phyloP scores from a whole-genome alignment of 768 basidiomycete genomes.

The Lentinus tigrinus region DNA sequence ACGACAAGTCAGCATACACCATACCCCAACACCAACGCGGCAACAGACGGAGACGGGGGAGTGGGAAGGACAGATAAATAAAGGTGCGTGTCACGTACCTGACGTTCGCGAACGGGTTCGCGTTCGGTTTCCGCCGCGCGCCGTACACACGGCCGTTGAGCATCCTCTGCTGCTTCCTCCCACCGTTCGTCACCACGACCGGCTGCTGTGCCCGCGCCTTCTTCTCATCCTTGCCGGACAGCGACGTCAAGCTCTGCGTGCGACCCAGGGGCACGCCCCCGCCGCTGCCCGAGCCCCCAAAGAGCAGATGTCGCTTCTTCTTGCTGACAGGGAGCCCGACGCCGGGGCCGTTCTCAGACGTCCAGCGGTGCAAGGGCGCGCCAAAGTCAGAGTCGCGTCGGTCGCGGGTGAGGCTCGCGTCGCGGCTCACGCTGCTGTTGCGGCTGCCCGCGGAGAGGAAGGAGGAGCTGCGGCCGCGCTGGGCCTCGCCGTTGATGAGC shows the following conservation, averaged over 20 bases:
- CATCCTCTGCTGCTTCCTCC: constrained; percentile 41
- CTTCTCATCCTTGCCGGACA: constrained; percentile 12
- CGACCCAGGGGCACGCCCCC: constrained; percentile 23
- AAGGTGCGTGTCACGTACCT: constrained; percentile 17
- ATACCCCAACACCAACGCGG: background rate
- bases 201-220: background rate
- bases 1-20: background rate
- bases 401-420: constrained; percentile 11
- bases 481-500: constrained; percentile 6
- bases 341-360: constrained; percentile 18
- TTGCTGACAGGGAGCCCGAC: constrained; percentile 8
- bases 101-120: constrained; percentile 63
- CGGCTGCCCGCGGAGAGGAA: constrained; percentile 8
- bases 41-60: background rate
- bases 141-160: constrained; percentile 89
- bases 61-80: background rate
- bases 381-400: constrained; percentile 22
- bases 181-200: constrained; percentile 3
- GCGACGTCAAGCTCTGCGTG: constrained; percentile 18
- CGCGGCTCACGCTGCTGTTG: constrained; percentile 18
- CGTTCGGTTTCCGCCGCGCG: constrained; percentile 29
- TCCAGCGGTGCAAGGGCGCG: constrained; percentile 21
- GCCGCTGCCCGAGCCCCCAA: constrained; percentile 1
- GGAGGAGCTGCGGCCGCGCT: constrained; percentile 24
- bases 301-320: constrained; percentile 16